Percentiles rank a stretch among this genome's conserved stretches.
Conservation (phyloP, 768 basidiomycete species). For the Russula sp. region DNA sequence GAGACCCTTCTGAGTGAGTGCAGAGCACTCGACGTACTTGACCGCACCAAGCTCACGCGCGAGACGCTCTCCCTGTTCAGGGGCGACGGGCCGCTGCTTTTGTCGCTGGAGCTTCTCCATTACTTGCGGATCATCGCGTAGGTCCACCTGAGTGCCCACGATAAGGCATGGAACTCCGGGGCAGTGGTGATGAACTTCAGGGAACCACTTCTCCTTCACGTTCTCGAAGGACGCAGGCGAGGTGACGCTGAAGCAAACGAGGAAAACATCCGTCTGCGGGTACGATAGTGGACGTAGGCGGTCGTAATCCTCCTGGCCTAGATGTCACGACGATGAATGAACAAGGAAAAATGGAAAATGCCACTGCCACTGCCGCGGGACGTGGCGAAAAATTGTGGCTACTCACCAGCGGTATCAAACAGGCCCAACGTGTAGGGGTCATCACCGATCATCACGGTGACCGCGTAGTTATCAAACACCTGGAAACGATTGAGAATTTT, state of each 20-base stretch:
- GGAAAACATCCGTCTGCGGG: slow-evolving; percentile 99
- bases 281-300: slow-evolving; percentile 98
- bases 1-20: slow-evolving; percentile 96
- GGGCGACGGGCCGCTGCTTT: slow-evolving; percentile 88
- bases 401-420: slow-evolving; percentile 96
- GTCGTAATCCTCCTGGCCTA: slow-evolving; percentile 99
- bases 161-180: slow-evolving; percentile 99
- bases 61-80: slow-evolving; percentile 87
- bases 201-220: slow-evolving; percentile 99
- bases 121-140: slow-evolving; percentile 89
- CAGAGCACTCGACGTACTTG: slow-evolving; percentile 99
- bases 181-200: slow-evolving; percentile 99
- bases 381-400: background rate
- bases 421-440: slow-evolving; percentile 97
- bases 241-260: slow-evolving; percentile 99
- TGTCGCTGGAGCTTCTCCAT: slow-evolving; percentile 93
- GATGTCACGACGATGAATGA: slow-evolving; percentile 15
- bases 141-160: slow-evolving; percentile 96
- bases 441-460: slow-evolving; percentile 99
- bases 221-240: slow-evolving; percentile 98
- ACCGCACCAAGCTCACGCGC: slow-evolving; percentile 97
- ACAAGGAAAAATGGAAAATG: slow-evolving; percentile 5
- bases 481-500: slow-evolving; percentile 29
- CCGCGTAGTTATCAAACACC: slow-evolving; percentile 97
- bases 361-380: background rate